Base-by-base conservation (phyloP, 78 protist genomes). In the Ministeria vibrans region DNA sequence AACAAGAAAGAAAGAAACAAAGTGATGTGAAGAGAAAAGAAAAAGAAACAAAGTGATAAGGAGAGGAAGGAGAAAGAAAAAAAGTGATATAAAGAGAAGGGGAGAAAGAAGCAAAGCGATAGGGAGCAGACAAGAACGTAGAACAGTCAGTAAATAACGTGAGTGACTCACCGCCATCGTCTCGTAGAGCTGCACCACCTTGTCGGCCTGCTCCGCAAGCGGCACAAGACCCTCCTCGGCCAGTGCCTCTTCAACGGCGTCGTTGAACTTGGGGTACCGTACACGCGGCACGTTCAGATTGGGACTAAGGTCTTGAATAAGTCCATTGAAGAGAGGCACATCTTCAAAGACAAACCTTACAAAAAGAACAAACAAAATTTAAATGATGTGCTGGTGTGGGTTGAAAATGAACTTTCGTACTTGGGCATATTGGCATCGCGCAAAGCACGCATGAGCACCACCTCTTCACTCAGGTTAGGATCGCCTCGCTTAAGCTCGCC, bases 371-470 rank as follows among this genome's bases (percentile, higher is more conserved):
- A n/a, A n/a, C n/a, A n/a, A n/a, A n/a, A n/a, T n/a, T n/a, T n/a
- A n/a, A n/a, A n/a, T n/a, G n/a, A n/a, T n/a, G n/a, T n/a, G n/a
- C n/a, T n/a, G n/a, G n/a, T n/a, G n/a, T n/a, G n/a, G n/a, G n/a
- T n/a, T n/a, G n/a, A n/a, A n/a, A n/a, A n/a, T n/a, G n/a, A n/a
- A n/a, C n/a, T n/a, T n/a, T n/a, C n/a, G n/a, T n/a, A n/a, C 88
- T 95, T 95, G 74, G 97, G 97, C 68, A 83, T 42, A 79, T 92
- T 95, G 95, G 88, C 88, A 85, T 95, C 97, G 18, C 95, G 85
- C 22, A 95, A 84, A 2, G 97, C 97, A 44, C 95, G 85, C 96
- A 92, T 92, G 36, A 95, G 87, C 34, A 91, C 92, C 41, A 76
- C 74, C 34, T 89, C 87, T 45, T 92, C 97, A 38, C 55, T 18